Base-by-base conservation (phyloP, 1,284 basidiomycete genomes). In the Cystobasidiaceae sp. region DNA sequence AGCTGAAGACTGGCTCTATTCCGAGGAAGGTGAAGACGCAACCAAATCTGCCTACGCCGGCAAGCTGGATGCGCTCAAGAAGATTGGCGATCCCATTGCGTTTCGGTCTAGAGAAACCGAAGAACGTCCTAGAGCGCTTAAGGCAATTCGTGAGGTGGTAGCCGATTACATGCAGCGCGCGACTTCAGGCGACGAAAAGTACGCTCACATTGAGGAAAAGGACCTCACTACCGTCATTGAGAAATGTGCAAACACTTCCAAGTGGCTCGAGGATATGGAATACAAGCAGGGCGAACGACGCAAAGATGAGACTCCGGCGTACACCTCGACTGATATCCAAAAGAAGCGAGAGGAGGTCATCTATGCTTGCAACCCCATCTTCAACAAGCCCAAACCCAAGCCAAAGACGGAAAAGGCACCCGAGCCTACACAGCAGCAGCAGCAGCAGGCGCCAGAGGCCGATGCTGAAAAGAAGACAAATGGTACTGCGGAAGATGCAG, bases 1-100 rank as follows among this genome's bases (percentile, higher is more conserved):
- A 71, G 86, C 90, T 7, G 92, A 96, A 78, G 89, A 93, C 77
- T 97, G 93, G 93, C 82, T 97, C 48, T 96, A 96, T 84, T 83
- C 84, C 43, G 91, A 94, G 68, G 93, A 96, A 76, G 93, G 92
- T 72, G 93, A 96, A 79, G 91, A 94, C 68, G 89, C 93, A 45
- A 84, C 83, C 75, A 97, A 96, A 80, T 93, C 90, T 1, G 87
- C 86, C 25, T 94, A 96, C 79, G 86, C 91, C 69, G 71, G 80
- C 34, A 85, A 86, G 60, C 84, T 96, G 68, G 88, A 92, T 70
- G 80, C 81, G 3, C 84, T 93, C 75, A 90, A 91, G 78, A 82
- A 79, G 51, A 81, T 91, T 70, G 91, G 91, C 27, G 88, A 93
- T 80, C 88, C 87, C 48, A 85, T 96, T 79, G 81, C 85, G 66